Conservation (phyloP, 2,329 filamentous ascomycete species). For the Fusarium sp. region DNA sequence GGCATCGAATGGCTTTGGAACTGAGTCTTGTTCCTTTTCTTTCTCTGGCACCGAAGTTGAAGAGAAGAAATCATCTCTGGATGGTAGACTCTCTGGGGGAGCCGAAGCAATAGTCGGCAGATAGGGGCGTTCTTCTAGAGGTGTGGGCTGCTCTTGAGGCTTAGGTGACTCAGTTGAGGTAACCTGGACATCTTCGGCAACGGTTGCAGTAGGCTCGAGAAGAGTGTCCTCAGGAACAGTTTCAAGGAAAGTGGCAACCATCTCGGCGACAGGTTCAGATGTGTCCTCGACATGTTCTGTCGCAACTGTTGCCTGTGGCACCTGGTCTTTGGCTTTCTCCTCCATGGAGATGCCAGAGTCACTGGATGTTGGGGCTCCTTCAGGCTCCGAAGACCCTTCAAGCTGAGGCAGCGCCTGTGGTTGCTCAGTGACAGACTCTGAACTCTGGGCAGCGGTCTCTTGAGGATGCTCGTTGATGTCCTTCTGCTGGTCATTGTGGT, state of each 20-base stretch:
- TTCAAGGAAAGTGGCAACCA: constrained; percentile 33
- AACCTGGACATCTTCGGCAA: constrained; percentile 16
- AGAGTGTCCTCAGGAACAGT: constrained; percentile 43
- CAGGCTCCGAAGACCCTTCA: not conserved
- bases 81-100: constrained; percentile 36
- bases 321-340: constrained; percentile 36
- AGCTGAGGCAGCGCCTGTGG: not conserved
- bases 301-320: constrained; percentile 8
- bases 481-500: constrained; percentile 13
- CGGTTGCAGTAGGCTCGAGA: constrained; percentile 25
- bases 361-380: constrained; percentile 30
- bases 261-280: constrained; percentile 20
- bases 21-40: constrained; percentile 29
- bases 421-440: not conserved
- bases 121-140: constrained; percentile 17
- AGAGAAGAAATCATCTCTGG: constrained; percentile 30
- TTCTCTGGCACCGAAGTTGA: constrained; percentile 25
- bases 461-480: not conserved
- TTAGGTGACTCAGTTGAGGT: constrained; percentile 13
- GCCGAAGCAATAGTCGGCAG: constrained; percentile 36
- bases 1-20: constrained; percentile 32
- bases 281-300: constrained; percentile 20
- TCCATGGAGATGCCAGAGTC: constrained; percentile 46
- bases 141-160: constrained; percentile 1
- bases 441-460: constrained; percentile 4